Conservation (phyloP, 768 basidiomycete genomes). For the Pleurotus pulmonarius region DNA sequence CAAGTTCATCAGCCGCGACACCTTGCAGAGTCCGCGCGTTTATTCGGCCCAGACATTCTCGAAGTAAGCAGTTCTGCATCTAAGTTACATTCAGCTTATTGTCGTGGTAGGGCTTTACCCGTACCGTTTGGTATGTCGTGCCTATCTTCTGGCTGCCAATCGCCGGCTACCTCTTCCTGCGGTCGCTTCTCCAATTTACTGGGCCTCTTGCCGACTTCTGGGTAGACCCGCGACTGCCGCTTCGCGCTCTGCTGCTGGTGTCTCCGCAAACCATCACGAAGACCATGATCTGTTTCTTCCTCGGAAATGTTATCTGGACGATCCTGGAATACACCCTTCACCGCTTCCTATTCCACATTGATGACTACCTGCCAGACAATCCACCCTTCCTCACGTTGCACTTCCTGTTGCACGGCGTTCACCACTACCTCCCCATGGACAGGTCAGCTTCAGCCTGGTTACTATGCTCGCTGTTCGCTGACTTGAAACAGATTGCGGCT, state of each 20-base stretch:
- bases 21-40: constrained; percentile 72
- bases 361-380: constrained; percentile 79
- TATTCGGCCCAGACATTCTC: constrained; percentile 79
- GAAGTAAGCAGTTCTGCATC: constrained; percentile 47
- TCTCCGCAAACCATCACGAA: constrained; percentile 51
- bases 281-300: constrained; percentile 64
- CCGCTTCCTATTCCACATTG: constrained; percentile 97
- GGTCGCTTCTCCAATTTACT: constrained; percentile 81
- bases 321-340: constrained; percentile 90
- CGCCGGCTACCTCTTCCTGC: constrained; percentile 69
- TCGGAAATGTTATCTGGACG: constrained; percentile 92
- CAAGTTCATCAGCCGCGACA: constrained; percentile 98
- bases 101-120: constrained; percentile 59
- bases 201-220: constrained; percentile 64
- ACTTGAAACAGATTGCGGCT: constrained; percentile 62
- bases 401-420: constrained; percentile 92
- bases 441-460: too few species aligned
- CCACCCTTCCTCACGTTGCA: constrained; percentile 80
- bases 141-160: constrained; percentile 93
- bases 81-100: neutral
- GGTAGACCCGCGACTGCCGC: constrained; percentile 50
- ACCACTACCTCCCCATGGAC: constrained; percentile 98
- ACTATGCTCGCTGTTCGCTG: too few species aligned
- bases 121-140: constrained; percentile 92
- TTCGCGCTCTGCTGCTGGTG: constrained; percentile 42